Evolutionary conservation across 2,329 filamentous ascomycete species (phyloP), one percentile per base, ranked within the genome.

Genomic region (Ceratocystiopsis sp.): DNA sequence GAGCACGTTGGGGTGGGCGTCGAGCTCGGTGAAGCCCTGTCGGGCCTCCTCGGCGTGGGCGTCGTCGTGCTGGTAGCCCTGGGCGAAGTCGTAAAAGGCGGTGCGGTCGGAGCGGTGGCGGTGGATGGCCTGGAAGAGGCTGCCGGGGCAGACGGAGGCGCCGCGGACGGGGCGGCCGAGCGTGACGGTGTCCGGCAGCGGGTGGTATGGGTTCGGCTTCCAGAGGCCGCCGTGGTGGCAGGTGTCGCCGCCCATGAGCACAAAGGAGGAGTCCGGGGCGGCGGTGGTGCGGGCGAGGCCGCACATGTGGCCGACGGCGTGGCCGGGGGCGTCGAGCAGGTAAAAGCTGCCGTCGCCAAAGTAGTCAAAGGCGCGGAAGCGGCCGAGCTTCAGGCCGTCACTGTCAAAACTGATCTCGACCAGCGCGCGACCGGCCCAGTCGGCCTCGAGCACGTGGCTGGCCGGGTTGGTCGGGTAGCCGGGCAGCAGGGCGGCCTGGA

Each of bases 181-280:
- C 4, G 47, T 47, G 41, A 70, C 57, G 19, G 19, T 43, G 0
- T 51, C 45, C 0, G 64, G 63, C 18, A 64, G 42, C 2, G 59
- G 61, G 1, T 55, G 44, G 37, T 57, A 57, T 15, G 42, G 17
- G 5, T 54, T 59, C 1, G 63, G 63, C 9, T 62, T 53, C 29
- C 63, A 51, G 38, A 55, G 53, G 35, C 63, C 61, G 4, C 53
- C 51, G 43, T 61, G 61, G 50, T 68, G 64, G 16, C 59, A 61
- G 14, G 57, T 54, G 45, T 69, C 65, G 3, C 55, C 65, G 7
- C 60, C 63, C 48, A 67, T 55, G 39, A 67, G 57, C 4, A 67
- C 50, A 43, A 64, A 68, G 1, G 59, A 58, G 35, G 59, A 58
- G 35, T 40, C 38, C 3, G 29, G 15, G 38, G 54, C 52, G 1